Percentiles rank a stretch among this genome's conserved stretches.
phyloP scores from a whole-genome alignment of 441 rosid genomes.

The Erodium chrysanthum region DNA sequence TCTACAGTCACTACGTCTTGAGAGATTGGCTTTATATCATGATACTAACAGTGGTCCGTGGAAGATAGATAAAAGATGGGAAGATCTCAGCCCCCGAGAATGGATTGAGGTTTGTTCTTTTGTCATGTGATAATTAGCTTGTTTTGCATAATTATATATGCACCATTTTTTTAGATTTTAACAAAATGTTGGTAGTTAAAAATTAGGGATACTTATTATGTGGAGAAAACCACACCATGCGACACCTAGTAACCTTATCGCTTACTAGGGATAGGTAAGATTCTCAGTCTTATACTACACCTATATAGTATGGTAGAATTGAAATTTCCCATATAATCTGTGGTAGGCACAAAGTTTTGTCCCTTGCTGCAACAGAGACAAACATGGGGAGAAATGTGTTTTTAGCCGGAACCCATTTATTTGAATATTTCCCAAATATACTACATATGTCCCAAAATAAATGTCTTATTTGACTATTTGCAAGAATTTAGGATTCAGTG shows the following conservation, averaged over 20 bases:
- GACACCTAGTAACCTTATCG: background rate
- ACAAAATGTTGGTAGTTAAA: background rate
- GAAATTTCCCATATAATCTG: background rate
- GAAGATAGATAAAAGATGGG: conserved; percentile 83
- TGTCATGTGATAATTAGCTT: conserved; percentile 17
- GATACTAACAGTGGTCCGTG: conserved; percentile 72
- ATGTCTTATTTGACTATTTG: background rate
- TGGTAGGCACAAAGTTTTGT: background rate
- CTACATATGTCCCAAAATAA: background rate
- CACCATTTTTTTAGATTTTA: background rate
- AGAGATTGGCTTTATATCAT: conserved; percentile 92
- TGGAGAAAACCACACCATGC: background rate
- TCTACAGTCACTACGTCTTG: conserved; percentile 81
- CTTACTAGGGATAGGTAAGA: no score
- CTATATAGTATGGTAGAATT: no score
- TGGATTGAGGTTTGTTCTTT: conserved; percentile 83
- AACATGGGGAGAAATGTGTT: background rate
- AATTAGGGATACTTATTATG: background rate
- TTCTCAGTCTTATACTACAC: no score
- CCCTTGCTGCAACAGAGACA: background rate
- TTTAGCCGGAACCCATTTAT: background rate
- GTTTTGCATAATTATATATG: background rate
- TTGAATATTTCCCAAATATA: no score
- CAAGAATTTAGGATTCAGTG: background rate
- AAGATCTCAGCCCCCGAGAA: conserved; percentile 72